Evolutionary conservation across 352 stramenopile genomes (phyloP).

Genomic region (Peronosclerospora sorghi): DNA sequence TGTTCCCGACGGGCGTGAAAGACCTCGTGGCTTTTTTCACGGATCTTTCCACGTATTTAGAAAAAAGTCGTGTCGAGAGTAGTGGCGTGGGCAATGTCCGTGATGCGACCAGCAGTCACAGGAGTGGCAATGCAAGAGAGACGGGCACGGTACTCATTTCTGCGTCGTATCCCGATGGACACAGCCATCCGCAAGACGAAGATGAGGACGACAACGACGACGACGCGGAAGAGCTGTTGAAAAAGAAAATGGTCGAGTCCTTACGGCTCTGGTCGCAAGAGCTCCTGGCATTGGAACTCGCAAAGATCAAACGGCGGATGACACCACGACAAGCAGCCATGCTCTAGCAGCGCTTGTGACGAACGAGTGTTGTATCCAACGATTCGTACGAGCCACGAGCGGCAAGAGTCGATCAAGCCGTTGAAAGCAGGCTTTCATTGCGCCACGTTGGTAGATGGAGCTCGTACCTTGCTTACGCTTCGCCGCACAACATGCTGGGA

Average conservation of each 20-base stretch:
- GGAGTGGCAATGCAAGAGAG: constrained; percentile 9
- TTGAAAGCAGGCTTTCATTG: too few species aligned
- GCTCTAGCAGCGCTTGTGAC: constrained; percentile 27
- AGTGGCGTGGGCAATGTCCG: constrained; percentile 8
- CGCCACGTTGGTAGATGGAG: too few species aligned
- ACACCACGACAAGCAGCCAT: constrained; percentile 50
- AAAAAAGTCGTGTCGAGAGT: constrained; percentile 36
- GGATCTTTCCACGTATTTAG: constrained; percentile 56
- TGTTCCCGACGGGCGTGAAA: constrained; percentile 64
- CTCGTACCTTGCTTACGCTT: too few species aligned
- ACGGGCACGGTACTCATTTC: constrained; percentile 7
- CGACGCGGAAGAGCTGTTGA: constrained; percentile 44
- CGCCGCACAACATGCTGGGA: too few species aligned
- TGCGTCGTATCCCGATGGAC: constrained; percentile 27
- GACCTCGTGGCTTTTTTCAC: constrained; percentile 70
- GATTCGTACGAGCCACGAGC: not conserved
- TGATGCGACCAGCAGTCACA: constrained; percentile 11
- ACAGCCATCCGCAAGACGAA: constrained; percentile 17
- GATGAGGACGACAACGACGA: constrained; percentile 23
- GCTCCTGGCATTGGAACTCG: constrained; percentile 50
- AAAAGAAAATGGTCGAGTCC: constrained; percentile 71
- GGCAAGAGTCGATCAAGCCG: not conserved
- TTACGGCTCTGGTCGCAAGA: constrained; percentile 62
- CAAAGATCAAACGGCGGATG: constrained; percentile 58
- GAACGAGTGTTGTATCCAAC: too few species aligned